Percentiles rank a stretch among this genome's conserved stretches.
phyloP scores from a whole-genome alignment of 805 yeast genomes.

The Wickerhamiella sergipiensis region DNA sequence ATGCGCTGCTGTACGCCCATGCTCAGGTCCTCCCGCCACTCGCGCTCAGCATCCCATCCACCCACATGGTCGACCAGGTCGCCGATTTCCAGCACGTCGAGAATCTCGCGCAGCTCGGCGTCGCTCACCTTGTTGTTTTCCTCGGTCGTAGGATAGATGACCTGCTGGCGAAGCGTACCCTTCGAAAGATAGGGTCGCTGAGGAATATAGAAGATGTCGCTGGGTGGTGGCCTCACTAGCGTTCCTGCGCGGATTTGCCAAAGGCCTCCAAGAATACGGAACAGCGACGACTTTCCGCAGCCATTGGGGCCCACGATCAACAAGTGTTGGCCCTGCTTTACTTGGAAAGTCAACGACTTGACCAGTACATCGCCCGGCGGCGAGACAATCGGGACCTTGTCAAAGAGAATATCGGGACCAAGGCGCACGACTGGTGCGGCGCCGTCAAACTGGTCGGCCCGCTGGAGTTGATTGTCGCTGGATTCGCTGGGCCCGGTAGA shows the following conservation, averaged over 20 bases:
- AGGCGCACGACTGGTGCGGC: conserved; percentile 16
- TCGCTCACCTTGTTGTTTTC: conserved; percentile 30
- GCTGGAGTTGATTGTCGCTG: neutral
- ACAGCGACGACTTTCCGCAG: conserved; percentile 85
- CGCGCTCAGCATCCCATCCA: conserved; percentile 55
- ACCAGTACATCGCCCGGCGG: conserved; percentile 71
- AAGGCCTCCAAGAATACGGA: conserved; percentile 80
- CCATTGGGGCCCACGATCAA: conserved; percentile 94
- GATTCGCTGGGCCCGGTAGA: too few relatives aligned
- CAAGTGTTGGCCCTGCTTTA: conserved; percentile 71
- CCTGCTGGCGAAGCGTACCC: conserved; percentile 74
- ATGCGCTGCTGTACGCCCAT: conserved; percentile 87
- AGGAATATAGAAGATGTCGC: conserved; percentile 74
- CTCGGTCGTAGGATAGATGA: conserved; percentile 71
- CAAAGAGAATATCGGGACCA: conserved; percentile 50
- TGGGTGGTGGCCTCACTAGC: conserved; percentile 49
- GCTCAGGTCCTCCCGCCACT: conserved; percentile 82
- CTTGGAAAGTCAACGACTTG: conserved; percentile 49
- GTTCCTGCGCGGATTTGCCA: conserved; percentile 64
- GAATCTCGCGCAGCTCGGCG: conserved; percentile 23
- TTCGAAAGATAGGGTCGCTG: conserved; percentile 79
- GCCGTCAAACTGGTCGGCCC: neutral
- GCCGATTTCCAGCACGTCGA: conserved; percentile 25
- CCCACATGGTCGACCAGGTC: conserved; percentile 26
- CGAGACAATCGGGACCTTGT: conserved; percentile 66